A percentile compares a stretch with the other conserved stretches of the same genome.
Conservation (phyloP, 2,329 filamentous ascomycete genomes). For the Penicillium thymicola region DNA sequence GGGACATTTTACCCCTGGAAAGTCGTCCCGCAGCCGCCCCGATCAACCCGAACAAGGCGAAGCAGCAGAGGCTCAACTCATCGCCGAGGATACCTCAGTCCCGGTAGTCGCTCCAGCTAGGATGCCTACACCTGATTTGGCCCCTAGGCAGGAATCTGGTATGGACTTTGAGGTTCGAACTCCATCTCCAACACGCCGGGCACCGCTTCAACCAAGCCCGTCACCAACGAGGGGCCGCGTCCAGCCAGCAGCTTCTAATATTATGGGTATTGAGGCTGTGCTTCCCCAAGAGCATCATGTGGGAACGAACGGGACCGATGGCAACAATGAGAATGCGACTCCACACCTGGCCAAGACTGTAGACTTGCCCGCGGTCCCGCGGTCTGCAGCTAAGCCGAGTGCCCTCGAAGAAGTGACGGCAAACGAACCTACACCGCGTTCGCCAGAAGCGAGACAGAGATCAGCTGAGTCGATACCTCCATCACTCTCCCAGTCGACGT, state of each 20-base stretch:
- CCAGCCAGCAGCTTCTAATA: conserved; percentile 10
- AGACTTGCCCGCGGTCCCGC: conserved; percentile 19
- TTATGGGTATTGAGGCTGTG: conserved; percentile 1
- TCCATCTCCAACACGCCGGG: conserved; percentile 17
- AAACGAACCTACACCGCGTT: conserved; percentile 33
- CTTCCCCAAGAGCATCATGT: conserved; percentile 9
- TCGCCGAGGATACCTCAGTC: neutral
- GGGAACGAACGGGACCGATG: neutral
- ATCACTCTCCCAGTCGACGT: conserved; percentile 7
- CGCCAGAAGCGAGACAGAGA: conserved; percentile 13
- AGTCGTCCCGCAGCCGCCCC: neutral
- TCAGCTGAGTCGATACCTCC: conserved; percentile 12
- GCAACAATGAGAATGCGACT: conserved; percentile 27
- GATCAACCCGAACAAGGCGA: neutral
- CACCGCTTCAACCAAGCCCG: conserved; percentile 21
- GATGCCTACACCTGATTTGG: conserved; percentile 12
- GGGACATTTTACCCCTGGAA: conserved; percentile 2
- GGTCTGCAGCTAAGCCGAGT: conserved; percentile 25
- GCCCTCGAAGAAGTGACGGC: conserved; percentile 40
- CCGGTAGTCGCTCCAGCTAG: neutral
- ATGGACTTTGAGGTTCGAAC: conserved; percentile 15
- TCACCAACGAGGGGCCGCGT: conserved; percentile 18
- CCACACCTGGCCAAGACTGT: conserved; percentile 12
- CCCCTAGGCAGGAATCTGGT: conserved; percentile 4
- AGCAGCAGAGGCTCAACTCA: neutral